Evolutionary conservation across 768 basidiomycete species (phyloP).

Genomic region (Tricholoma matsutake): DNA sequence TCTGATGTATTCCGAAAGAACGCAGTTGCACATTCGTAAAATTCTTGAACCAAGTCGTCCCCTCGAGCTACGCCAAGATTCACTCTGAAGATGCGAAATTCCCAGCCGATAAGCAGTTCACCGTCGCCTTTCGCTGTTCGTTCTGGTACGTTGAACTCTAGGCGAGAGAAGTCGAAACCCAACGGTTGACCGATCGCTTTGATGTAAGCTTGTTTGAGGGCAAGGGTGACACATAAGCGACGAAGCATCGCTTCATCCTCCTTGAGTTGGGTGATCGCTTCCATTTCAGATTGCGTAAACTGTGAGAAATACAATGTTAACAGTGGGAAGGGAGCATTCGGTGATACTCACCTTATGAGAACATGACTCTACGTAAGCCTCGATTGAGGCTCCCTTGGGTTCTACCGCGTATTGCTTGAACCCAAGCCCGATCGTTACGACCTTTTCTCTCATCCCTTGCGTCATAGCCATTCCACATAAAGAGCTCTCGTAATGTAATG

Average conservation of each 20-base stretch:
- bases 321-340: neutral
- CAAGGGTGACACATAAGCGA: constrained; percentile 72
- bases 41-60: constrained; percentile 55
- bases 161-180: constrained; percentile 78
- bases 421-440: constrained; percentile 81
- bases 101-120: constrained; percentile 73
- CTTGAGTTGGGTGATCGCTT: constrained; percentile 47
- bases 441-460: constrained; percentile 70
- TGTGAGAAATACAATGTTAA: constrained; percentile 6
- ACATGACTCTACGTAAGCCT: constrained; percentile 67
- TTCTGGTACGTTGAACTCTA: constrained; percentile 74
- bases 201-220: constrained; percentile 80
- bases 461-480: constrained; percentile 85
- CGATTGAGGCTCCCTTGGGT: constrained; percentile 54
- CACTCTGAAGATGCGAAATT: constrained; percentile 78
- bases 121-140: constrained; percentile 65
- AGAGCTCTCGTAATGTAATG: constrained; percentile 63
- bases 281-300: constrained; percentile 43
- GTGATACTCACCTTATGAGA: constrained; percentile 64
- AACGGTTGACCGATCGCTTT: constrained; percentile 79
- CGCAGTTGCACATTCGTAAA: constrained; percentile 74
- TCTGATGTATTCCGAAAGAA: constrained; percentile 70
- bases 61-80: constrained; percentile 65
- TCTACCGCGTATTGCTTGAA: constrained; percentile 66
- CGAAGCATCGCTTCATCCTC: constrained; percentile 67